A percentile compares a stretch with the other conserved stretches of the same genome.
phyloP scores from a whole-genome alignment of 202 grass and related monocot species.

The Bolboschoenoplectus hybrid region DNA sequence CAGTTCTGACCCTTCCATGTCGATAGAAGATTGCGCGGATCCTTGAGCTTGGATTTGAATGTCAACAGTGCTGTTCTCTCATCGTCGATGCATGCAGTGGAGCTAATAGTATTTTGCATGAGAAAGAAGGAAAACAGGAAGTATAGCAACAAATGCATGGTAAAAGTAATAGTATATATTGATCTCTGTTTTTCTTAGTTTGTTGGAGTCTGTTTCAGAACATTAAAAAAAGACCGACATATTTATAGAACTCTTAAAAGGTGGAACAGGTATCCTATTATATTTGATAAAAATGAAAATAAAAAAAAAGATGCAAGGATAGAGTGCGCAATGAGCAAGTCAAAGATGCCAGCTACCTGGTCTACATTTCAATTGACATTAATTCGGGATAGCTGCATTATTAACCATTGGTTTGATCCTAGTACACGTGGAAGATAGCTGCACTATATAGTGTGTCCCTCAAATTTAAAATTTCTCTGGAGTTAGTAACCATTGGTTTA shows the following conservation, averaged over 20 bases:
- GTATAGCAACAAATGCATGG: constrained; percentile 10
- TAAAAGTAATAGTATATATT: background rate
- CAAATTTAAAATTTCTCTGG: too few relatives aligned
- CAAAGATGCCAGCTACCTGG: too few relatives aligned
- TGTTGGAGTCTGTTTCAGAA: background rate
- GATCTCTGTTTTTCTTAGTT: background rate
- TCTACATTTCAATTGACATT: too few relatives aligned
- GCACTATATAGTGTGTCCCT: too few relatives aligned
- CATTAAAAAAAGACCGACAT: background rate
- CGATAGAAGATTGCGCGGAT: constrained; percentile 30
- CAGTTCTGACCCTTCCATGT: constrained; percentile 49
- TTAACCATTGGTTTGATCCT: too few relatives aligned
- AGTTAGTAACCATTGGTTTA: too few relatives aligned
- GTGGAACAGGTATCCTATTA: too few relatives aligned
- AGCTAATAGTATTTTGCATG: background rate
- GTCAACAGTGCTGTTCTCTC: constrained; percentile 40
- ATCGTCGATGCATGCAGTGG: constrained; percentile 24
- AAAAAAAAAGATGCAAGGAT: too few relatives aligned
- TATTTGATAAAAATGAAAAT: too few relatives aligned
- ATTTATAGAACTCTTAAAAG: background rate
- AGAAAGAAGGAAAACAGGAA: background rate
- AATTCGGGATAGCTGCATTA: too few relatives aligned
- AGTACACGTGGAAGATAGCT: too few relatives aligned
- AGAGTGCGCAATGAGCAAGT: too few relatives aligned
- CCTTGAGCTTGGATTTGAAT: constrained; percentile 38